Evolutionary conservation across 2,329 filamentous ascomycete genomes (phyloP), one percentile per base, ranked within the genome.

Genomic region (Cryoendolithus antarcticus): DNA sequence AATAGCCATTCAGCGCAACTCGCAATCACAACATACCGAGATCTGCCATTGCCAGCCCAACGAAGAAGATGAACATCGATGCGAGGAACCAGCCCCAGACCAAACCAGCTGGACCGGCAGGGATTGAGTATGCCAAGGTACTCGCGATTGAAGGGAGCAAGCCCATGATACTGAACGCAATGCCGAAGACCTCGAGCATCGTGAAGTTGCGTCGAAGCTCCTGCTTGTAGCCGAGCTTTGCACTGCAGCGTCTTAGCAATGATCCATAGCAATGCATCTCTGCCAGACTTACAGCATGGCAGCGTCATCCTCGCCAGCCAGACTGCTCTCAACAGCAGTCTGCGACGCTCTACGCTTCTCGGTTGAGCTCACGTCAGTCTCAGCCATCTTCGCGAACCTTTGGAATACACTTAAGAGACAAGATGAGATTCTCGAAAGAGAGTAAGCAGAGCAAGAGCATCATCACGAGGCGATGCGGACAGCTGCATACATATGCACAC

Each of bases 71-170:
- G 44, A 77, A 72, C 44, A 77, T 75, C 46, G 67, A 71, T 8
- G 73, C 72, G n/a, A 69, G 54, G 43, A 77, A 70, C 74, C 73
- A 77, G 19, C 65, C 63, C 65, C 74, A 77, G 39, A 77, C 71
- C 66, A 77, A 73, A 3, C 74, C 74, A 3, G 67, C 72, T 1
- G 73, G 73, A 0, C 74, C 74, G 4, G 72, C 69, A 2, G 74
- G 72, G 31, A 78, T 62, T 3, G 71, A 75, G 47, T 76, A 77
- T 0, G 71, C 53, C 9, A 77, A 56, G 0, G 74, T 77, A 24
- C 70, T 71, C 4, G 74, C 72, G 44, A 77, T 77, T 3, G 73
- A 77, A 1, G 74, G 73, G 1, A 77, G 57, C 5, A 78, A 53
- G 2, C 74, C 73, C 72, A 79, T 77, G 47, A 78, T 61, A 11